Percentiles rank a stretch among this genome's conserved stretches.
Conservation (phyloP, 129 eudicot genomes). For the Tagetes erecta region DNA sequence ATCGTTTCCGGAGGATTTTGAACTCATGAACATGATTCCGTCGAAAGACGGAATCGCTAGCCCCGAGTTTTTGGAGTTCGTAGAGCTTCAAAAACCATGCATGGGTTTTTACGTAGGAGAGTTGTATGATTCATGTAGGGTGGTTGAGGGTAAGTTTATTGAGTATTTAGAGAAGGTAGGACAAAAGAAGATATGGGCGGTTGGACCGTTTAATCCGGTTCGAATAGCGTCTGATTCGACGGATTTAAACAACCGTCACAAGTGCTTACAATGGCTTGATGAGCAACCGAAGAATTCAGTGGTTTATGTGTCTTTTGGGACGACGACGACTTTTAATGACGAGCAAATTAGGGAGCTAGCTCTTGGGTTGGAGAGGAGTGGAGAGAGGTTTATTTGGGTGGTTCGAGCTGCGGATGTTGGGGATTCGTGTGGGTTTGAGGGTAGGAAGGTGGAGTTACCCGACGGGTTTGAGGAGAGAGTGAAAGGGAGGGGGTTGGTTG, state of each 20-base stretch:
- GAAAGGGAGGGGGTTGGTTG: background rate
- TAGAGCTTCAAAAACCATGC: background rate
- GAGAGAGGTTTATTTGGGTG: slow-evolving; percentile 12
- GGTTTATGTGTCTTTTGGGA: slow-evolving; percentile 16
- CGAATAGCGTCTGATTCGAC: background rate
- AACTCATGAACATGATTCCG: background rate
- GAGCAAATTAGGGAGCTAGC: background rate
- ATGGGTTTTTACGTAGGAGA: slow-evolving; percentile 1
- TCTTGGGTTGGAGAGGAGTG: slow-evolving; percentile 12
- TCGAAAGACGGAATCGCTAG: background rate
- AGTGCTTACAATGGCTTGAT: slow-evolving; percentile 14
- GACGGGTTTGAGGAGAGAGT: slow-evolving; percentile 15
- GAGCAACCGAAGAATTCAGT: background rate
- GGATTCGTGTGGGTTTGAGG: background rate
- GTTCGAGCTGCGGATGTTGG: slow-evolving; percentile 1
- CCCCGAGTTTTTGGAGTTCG: slow-evolving; percentile 3
- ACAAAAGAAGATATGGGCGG: slow-evolving; percentile 19
- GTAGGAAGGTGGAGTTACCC: background rate
- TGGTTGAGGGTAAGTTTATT: background rate
- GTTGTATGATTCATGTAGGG: slow-evolving; percentile 5
- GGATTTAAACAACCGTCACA: background rate
- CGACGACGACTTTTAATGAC: slow-evolving; percentile 8
- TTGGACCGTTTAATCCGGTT: slow-evolving; percentile 22
- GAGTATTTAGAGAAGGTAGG: slow-evolving; percentile 1
- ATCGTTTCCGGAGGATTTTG: background rate